These are phyloP conservation scores for Logfia minima DNA, from an alignment of 129 eudicot species.

Conservation along the genomic window DNA sequence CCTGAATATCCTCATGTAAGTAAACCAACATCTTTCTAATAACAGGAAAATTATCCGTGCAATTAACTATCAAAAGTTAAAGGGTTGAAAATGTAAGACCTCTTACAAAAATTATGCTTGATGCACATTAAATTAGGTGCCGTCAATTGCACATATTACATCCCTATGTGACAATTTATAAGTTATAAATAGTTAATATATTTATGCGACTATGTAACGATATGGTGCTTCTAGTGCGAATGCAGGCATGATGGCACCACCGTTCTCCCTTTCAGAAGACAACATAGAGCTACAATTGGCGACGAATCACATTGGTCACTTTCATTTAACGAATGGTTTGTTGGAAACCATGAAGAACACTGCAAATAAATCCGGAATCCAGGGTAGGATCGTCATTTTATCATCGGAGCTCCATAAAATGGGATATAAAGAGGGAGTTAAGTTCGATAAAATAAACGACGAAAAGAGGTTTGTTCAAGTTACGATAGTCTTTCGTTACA, in stretches of 20 bases:
- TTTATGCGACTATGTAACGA: not conserved
- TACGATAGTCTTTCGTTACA: not conserved
- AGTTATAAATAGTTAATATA: not conserved
- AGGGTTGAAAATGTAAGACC: not conserved
- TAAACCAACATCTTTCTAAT: not conserved
- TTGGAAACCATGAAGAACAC: slow-evolving; percentile 81
- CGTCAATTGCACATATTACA: not conserved
- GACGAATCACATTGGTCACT: slow-evolving; percentile 81
- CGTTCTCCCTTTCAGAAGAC: slow-evolving; percentile 70
- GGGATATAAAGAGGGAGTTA: slow-evolving; percentile 64
- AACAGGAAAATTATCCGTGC: not conserved
- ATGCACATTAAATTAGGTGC: no score
- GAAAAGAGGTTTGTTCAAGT: slow-evolving; percentile 47
- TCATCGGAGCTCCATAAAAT: slow-evolving; percentile 61
- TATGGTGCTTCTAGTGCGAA: slow-evolving; percentile 49
- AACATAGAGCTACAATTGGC: slow-evolving; percentile 83
- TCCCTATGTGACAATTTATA: not conserved
- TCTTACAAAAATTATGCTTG: not conserved
- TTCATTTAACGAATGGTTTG: slow-evolving; percentile 66
- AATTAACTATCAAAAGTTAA: not conserved
- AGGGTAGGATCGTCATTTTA: slow-evolving; percentile 78
- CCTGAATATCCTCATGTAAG: slow-evolving; percentile 84
- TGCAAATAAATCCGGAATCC: slow-evolving; percentile 47
- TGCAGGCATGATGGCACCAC: slow-evolving; percentile 91
- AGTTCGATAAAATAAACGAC: slow-evolving; percentile 71